These are phyloP conservation scores for Daldinia eschscholtzii DNA, from an alignment of 2,329 filamentous ascomycete species.

Conservation along the genomic window DNA sequence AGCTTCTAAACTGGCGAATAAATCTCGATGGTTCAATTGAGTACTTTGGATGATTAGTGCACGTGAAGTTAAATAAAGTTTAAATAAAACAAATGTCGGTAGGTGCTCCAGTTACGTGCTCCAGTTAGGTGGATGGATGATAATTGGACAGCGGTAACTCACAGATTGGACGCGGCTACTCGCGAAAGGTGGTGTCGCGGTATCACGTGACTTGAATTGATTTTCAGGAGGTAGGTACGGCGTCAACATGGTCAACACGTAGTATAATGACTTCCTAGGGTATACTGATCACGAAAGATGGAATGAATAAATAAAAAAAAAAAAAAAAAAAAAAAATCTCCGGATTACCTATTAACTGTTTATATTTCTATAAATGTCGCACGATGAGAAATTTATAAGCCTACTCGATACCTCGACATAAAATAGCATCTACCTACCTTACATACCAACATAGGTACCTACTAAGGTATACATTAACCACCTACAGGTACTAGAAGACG, in stretches of 20 bases:
- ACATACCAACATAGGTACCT: too few relatives aligned
- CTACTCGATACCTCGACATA: too few relatives aligned
- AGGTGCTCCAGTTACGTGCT: not conserved
- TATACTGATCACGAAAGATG: too few relatives aligned
- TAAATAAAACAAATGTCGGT: not conserved
- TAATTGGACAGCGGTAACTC: not conserved
- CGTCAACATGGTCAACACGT: not conserved
- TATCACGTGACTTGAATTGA: slow-evolving; percentile 19
- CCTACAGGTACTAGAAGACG: not conserved
- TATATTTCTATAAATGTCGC: too few relatives aligned
- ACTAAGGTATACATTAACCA: not conserved
- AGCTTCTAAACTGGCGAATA: not conserved
- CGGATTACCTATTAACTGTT: too few relatives aligned
- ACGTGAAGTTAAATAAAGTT: not conserved
- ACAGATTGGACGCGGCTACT: slow-evolving; percentile 6
- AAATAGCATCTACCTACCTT: too few relatives aligned
- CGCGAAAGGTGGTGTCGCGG: slow-evolving; percentile 11
- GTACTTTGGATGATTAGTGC: not conserved
- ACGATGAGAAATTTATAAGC: too few relatives aligned
- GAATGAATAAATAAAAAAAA: too few relatives aligned
- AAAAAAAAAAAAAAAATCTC: too few relatives aligned
- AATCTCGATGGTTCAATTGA: not conserved
- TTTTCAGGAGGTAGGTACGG: not conserved
- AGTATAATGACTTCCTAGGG: too few relatives aligned
- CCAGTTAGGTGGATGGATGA: not conserved